Percentiles rank a stretch among this genome's conserved stretches.
These are phyloP conservation scores for Lactarius evosmus DNA, from an alignment of 768 basidiomycete genomes.

Conservation along the genomic window DNA sequence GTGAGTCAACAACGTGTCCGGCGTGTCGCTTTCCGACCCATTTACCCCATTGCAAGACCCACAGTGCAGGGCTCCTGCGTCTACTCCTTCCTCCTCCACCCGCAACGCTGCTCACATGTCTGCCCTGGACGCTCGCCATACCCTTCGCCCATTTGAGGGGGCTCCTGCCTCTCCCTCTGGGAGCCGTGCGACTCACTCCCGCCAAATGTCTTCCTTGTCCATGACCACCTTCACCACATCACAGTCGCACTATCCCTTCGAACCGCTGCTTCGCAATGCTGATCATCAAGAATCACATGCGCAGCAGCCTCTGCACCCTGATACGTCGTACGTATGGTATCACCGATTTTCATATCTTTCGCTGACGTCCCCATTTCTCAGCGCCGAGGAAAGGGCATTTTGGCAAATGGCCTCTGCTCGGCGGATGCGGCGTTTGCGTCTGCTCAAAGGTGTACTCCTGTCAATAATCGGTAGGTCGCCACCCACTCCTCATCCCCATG, in stretches of 20 bases:
- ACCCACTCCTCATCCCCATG: conserved; percentile 1
- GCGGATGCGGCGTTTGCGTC: conserved; percentile 37
- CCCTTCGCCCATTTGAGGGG: conserved; percentile 6
- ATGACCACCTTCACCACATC: conserved; percentile 34
- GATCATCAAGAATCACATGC: conserved; percentile 40
- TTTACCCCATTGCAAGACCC: background rate
- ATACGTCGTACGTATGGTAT: conserved; percentile 35
- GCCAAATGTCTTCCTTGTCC: conserved; percentile 34
- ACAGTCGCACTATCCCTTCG: conserved; percentile 33
- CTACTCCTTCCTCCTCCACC: background rate
- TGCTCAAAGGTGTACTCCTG: conserved; percentile 34
- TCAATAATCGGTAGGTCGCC: conserved; percentile 38
- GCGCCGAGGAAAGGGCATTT: conserved; percentile 34
- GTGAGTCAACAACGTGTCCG: conserved; percentile 8
- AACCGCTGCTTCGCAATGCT: conserved; percentile 34
- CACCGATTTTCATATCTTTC: conserved; percentile 33
- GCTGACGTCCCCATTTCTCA: conserved; percentile 34
- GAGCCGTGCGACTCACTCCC: conserved; percentile 25
- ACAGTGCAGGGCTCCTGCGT: background rate
- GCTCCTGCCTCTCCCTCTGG: background rate
- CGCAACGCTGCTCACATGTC: conserved; percentile 11
- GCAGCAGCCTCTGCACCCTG: conserved; percentile 45
- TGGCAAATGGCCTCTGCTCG: conserved; percentile 33
- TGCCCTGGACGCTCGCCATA: conserved; percentile 10
- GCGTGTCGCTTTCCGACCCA: background rate